Evolutionary conservation across 306 rosid species (phyloP).

Genomic region (Quercus engelmannii): DNA sequence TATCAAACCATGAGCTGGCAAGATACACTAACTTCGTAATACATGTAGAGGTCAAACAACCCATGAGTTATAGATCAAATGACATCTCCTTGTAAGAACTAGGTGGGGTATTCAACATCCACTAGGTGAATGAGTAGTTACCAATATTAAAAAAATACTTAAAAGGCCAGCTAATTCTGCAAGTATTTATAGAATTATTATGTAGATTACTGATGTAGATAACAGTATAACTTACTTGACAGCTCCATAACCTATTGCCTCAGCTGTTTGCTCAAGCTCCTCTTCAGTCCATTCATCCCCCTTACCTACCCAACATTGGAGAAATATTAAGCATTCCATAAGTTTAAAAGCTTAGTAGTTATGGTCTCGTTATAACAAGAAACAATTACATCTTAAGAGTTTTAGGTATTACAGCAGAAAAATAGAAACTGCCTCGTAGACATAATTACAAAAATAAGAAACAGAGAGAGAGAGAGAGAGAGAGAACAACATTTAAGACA

Average conservation of each 20-base stretch:
- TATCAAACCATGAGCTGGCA: not conserved
- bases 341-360: constrained; percentile 14
- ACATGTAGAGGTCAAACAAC: not conserved
- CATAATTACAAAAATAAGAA: constrained; percentile 12
- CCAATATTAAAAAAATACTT: too few relatives aligned
- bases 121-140: too few relatives aligned
- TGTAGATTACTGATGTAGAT: not conserved
- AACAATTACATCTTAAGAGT: not conserved
- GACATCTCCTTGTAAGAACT: too few relatives aligned
- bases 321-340: constrained; percentile 1
- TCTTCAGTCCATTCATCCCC: constrained; percentile 62
- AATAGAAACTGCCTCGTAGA: not conserved
- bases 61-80: too few relatives aligned
- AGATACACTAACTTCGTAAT: not conserved
- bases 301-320: constrained; percentile 37
- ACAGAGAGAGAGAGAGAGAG: constrained; percentile 1
- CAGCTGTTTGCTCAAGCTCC: constrained; percentile 73
- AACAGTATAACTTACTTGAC: constrained; percentile 66
- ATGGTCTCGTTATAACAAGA: constrained; percentile 3
- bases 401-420: not conserved
- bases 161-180: not conserved
- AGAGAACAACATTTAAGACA: not conserved
- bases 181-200: not conserved
- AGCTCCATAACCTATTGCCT: constrained; percentile 89
- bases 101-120: too few relatives aligned